phyloP scores from a whole-genome alignment of 495 filamentous ascomycete genomes.

The Neurospora sp. region DNA sequence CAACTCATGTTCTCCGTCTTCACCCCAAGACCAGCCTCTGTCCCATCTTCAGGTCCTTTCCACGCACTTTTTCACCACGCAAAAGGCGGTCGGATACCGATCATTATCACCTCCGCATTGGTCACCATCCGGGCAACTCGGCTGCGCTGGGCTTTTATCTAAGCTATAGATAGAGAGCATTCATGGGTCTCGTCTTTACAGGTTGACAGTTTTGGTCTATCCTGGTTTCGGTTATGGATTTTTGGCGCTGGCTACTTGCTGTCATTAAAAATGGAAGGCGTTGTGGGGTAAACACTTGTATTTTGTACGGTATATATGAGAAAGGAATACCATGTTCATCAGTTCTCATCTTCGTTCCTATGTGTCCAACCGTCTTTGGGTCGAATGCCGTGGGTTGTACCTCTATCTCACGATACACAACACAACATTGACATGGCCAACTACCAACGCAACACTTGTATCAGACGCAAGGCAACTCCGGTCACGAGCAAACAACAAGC shows the following conservation, averaged over 20 bases:
- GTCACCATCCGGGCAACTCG: not conserved
- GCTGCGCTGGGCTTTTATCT: not conserved
- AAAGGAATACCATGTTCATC: not conserved
- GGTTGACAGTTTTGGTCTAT: not conserved
- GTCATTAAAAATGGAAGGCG: not conserved
- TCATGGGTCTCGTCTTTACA: not conserved
- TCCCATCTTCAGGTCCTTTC: not conserved
- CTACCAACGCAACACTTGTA: no score
- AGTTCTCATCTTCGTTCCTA: not conserved
- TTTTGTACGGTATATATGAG: not conserved
- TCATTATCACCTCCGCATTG: not conserved
- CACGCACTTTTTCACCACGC: not conserved
- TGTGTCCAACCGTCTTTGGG: no score
- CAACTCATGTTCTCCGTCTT: not conserved
- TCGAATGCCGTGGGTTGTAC: no score
- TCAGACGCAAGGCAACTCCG: not conserved
- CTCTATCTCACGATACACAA: no score
- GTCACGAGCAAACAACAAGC: not conserved
- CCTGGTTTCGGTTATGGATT: not conserved
- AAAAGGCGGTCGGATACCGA: not conserved
- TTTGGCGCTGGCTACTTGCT: not conserved
- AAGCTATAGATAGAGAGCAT: not conserved
- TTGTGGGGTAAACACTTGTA: not conserved
- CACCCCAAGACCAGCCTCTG: not conserved
- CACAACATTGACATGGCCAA: no score